phyloP scores from a whole-genome alignment of 1,139 yeast genomes.

The Suhomyces maxii region DNA sequence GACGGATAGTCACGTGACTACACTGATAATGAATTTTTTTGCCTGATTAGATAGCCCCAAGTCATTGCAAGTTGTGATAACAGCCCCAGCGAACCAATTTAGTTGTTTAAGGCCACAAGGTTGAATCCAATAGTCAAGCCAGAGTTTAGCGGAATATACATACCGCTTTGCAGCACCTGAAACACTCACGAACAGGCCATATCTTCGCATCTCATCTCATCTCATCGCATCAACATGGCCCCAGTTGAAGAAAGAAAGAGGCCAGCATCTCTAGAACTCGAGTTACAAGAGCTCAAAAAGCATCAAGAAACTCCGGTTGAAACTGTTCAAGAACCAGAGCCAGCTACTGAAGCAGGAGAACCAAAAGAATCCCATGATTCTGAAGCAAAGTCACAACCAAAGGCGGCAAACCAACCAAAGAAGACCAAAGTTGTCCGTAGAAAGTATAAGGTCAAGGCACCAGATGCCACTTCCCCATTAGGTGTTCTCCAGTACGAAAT shows the following conservation, averaged over 20 bases:
- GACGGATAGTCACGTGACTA: slow-evolving; percentile 3
- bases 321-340: background rate
- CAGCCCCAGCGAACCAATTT: background rate
- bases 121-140: too few species aligned
- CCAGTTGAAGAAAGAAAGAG: slow-evolving; percentile 16
- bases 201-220: background rate
- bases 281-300: slow-evolving; percentile 8
- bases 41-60: background rate
- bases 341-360: background rate
- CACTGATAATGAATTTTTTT: background rate
- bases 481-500: slow-evolving; percentile 83
- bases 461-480: slow-evolving; percentile 76
- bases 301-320: slow-evolving; percentile 4
- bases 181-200: background rate
- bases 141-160: too few species aligned
- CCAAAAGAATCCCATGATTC: background rate
- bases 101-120: too few species aligned
- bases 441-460: slow-evolving; percentile 57
- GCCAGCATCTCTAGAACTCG: slow-evolving; percentile 9
- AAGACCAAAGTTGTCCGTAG: slow-evolving; percentile 26
- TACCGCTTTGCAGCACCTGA: too few species aligned
- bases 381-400: background rate
- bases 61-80: background rate
- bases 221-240: slow-evolving; percentile 5
- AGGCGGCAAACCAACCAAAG: slow-evolving; percentile 1